Base-by-base conservation (phyloP, 768 basidiomycete species). In the Phylloporus rhodoxanthus region DNA sequence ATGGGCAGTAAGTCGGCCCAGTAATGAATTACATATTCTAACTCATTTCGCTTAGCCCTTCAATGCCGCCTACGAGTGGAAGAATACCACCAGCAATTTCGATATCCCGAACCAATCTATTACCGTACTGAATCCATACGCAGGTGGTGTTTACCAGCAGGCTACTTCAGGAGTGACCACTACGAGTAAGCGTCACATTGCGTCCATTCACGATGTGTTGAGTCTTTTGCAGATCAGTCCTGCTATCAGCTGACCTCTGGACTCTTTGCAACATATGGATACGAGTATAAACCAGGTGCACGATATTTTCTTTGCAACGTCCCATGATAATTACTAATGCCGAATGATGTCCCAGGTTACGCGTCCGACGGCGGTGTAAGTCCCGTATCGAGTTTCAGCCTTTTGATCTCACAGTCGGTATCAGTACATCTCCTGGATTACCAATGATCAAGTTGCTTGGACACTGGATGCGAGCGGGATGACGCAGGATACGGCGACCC, bases 341-440 rank as follows among this genome's bases (percentile, higher is more conserved):
- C 21, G 10, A 55, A 43, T 42, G 13, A 37, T 39, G 5, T 33
- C 21, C 40, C 13, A 67, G 66, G 66, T 30, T 59, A 47, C 43
- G n/a, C 54, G 25, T 47, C 60, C 50, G 71, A 77, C 53, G 68
- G 71, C 50, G 81, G 73, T 30, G 82, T 84, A 53, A 55, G 80
- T 74, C 20, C 2, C 15, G 21, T 25, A 8, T 32, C 8, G 33
- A 13, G 40, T 20, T 9, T 34, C 20, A 6, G 5, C 15, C 8
- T 42, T 48, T 1, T 46, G 26, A 45, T 43, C 54, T 58, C 44
- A 60, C 32, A 14, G 19, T 6, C 51, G 42, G 20, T 14, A 32
- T 33, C 43, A 85, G 76, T 93, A 92, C 63, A 88, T 93, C 52
- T 72, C 79, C 17, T 94, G 91, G 91, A 77, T 91, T 40, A 68